These are phyloP conservation scores for Chaetothyriales sp. DNA, from an alignment of 2,329 filamentous ascomycete species.

Conservation along the genomic window DNA sequence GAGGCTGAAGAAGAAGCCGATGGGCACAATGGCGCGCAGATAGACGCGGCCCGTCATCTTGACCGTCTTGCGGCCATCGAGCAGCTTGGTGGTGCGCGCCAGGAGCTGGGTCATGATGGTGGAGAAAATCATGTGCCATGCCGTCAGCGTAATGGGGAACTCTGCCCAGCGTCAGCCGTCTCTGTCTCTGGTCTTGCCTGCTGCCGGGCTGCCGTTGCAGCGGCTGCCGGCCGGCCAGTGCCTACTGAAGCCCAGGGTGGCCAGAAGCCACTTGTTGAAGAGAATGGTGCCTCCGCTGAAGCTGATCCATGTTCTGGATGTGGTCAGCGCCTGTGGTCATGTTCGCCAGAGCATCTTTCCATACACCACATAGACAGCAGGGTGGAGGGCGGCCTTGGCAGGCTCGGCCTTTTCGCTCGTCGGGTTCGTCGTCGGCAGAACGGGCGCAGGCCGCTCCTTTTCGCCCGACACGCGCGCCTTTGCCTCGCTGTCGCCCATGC, in stretches of 20 bases:
- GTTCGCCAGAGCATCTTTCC: constrained; percentile 1
- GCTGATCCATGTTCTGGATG: constrained; percentile 68
- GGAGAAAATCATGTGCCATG: constrained; percentile 89
- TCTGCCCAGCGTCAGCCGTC: constrained; percentile 4
- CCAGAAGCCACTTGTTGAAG: constrained; percentile 98
- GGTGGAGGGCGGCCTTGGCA: constrained; percentile 54
- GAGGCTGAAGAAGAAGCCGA: constrained; percentile 89
- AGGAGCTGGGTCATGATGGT: constrained; percentile 89
- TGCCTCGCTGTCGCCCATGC: constrained; percentile 56
- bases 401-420: constrained; percentile 55
- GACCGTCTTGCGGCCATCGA: constrained; percentile 88
- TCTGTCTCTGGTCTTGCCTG: background rate
- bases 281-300: constrained; percentile 90
- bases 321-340: background rate
- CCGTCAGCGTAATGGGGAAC: constrained; percentile 47
- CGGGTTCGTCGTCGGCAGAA: constrained; percentile 71
- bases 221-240: constrained; percentile 7
- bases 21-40: constrained; percentile 82
- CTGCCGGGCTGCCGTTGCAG: no score
- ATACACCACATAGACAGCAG: constrained; percentile 70
- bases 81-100: constrained; percentile 72
- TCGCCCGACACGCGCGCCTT: constrained; percentile 78
- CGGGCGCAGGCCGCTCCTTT: constrained; percentile 41
- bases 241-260: constrained; percentile 48
- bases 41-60: constrained; percentile 96